A percentile compares a stretch with the other conserved stretches of the same genome.
phyloP scores from a whole-genome alignment of 345 rosid species.

The Populus simonii region DNA sequence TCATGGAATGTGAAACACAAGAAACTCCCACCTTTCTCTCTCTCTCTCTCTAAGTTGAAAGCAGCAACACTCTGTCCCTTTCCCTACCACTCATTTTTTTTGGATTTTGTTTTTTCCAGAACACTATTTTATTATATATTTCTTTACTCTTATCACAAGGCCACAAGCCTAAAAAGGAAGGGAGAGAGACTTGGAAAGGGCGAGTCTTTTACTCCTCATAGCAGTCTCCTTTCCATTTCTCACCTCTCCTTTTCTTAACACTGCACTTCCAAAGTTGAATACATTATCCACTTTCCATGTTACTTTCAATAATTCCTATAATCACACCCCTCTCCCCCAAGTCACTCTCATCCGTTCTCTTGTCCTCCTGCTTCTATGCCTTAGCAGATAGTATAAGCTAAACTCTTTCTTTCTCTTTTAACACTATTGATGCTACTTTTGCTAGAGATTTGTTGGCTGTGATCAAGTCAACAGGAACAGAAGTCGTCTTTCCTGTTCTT shows the following conservation, averaged over 20 bases:
- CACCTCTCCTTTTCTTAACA: not conserved
- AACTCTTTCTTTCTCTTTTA: not conserved
- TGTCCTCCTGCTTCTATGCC: not conserved
- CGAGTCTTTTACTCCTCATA: constrained; percentile 17
- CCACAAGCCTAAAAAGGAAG: constrained; percentile 37
- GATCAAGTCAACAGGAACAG: constrained; percentile 1
- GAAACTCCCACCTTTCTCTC: constrained; percentile 14
- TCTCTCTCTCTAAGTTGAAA: constrained; percentile 34
- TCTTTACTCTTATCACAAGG: constrained; percentile 11
- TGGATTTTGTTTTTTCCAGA: not conserved
- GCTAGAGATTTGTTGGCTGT: constrained; percentile 17
- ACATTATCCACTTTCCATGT: constrained; percentile 32
- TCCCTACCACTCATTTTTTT: constrained; percentile 48
- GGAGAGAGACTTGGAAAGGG: constrained; percentile 22
- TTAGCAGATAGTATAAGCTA: not conserved
- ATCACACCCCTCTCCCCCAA: not conserved
- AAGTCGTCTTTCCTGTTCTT: constrained; percentile 11
- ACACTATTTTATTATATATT: not conserved
- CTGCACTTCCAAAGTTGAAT: constrained; percentile 14
- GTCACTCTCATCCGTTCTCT: not conserved
- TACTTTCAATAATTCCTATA: constrained; percentile 19
- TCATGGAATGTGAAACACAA: constrained; percentile 27
- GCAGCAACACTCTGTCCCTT: constrained; percentile 51
- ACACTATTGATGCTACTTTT: constrained; percentile 6
- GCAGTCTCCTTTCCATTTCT: constrained; percentile 25